Conservation (phyloP, 495 filamentous ascomycete species). For the Xylaria bambusicola region DNA sequence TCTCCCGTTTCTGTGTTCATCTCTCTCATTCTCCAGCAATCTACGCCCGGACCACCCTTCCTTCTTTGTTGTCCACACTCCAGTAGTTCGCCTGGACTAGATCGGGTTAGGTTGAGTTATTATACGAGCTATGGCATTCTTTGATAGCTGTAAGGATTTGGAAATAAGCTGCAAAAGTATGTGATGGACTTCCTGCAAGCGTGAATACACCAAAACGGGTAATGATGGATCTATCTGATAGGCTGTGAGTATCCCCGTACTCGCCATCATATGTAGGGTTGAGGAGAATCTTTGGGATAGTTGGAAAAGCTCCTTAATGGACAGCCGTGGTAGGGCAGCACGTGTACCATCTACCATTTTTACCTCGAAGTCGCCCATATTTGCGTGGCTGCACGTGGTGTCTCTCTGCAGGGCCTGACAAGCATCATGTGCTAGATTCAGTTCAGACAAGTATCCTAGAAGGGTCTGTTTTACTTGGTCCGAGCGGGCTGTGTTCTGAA, state of each 20-base stretch:
- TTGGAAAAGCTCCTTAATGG: constrained; percentile 1
- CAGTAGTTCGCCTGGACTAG: no score
- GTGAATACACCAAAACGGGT: background rate
- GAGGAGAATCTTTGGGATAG: background rate
- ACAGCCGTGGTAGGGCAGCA: background rate
- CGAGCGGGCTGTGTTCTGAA: constrained; percentile 1
- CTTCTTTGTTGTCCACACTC: no score
- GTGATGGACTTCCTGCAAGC: background rate
- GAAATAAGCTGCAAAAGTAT: background rate
- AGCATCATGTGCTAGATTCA: background rate
- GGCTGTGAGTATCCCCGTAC: background rate
- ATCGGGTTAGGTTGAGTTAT: no score
- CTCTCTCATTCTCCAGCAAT: no score
- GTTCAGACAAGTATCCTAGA: background rate
- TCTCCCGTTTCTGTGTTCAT: no score
- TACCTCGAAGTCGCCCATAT: background rate
- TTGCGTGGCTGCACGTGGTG: constrained; percentile 7
- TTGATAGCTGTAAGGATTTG: background rate
- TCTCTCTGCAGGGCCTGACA: constrained; percentile 4
- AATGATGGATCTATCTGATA: background rate
- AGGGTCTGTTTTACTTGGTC: background rate
- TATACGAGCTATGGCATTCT: background rate
- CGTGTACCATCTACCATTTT: background rate
- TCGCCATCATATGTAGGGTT: background rate
- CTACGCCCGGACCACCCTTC: no score